Evolutionary conservation across 2,329 filamentous ascomycete genomes (phyloP).

Genomic region (Ascomycota sp.): DNA sequence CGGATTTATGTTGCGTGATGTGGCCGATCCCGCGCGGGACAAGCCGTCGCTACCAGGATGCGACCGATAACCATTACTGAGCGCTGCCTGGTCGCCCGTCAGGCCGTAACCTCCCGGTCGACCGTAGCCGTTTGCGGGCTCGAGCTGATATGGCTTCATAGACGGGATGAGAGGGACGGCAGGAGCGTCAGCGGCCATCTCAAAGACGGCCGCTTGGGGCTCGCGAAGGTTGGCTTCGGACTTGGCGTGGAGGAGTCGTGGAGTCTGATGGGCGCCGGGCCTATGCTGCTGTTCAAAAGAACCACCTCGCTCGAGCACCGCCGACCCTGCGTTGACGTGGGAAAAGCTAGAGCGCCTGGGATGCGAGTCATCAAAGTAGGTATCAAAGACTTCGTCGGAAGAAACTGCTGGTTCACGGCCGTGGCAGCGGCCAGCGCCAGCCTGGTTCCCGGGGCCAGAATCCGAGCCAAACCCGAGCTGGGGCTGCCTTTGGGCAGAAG

Average conservation of each 20-base stretch:
- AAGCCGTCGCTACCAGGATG: too few relatives aligned
- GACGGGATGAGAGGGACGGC: slow-evolving; percentile 28
- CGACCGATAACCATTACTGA: too few relatives aligned
- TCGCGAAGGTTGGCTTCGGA: slow-evolving; percentile 48
- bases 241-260: slow-evolving; percentile 37
- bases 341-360: slow-evolving; percentile 12
- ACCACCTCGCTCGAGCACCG: slow-evolving; percentile 12
- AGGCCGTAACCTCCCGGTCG: slow-evolving; percentile 2
- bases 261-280: slow-evolving; percentile 26
- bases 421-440: too few relatives aligned
- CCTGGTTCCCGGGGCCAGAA: slow-evolving; percentile 11
- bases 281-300: slow-evolving; percentile 33
- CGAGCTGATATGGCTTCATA: slow-evolving; percentile 10
- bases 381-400: slow-evolving; percentile 32
- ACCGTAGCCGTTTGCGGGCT: slow-evolving; percentile 7
- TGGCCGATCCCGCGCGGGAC: too few relatives aligned
- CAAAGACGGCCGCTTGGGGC: slow-evolving; percentile 49
- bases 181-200: slow-evolving; percentile 46
- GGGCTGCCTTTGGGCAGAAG: slow-evolving; percentile 16
- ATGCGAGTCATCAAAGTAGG: slow-evolving; percentile 25
- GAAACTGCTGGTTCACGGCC: too few relatives aligned
- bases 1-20: too few relatives aligned
- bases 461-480: slow-evolving; percentile 12
- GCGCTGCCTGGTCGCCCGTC: too few relatives aligned
- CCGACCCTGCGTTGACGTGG: slow-evolving; percentile 23